Evolutionary conservation across 176 grass and related monocot genomes (phyloP).

Genomic region (Carex myosuroides): DNA sequence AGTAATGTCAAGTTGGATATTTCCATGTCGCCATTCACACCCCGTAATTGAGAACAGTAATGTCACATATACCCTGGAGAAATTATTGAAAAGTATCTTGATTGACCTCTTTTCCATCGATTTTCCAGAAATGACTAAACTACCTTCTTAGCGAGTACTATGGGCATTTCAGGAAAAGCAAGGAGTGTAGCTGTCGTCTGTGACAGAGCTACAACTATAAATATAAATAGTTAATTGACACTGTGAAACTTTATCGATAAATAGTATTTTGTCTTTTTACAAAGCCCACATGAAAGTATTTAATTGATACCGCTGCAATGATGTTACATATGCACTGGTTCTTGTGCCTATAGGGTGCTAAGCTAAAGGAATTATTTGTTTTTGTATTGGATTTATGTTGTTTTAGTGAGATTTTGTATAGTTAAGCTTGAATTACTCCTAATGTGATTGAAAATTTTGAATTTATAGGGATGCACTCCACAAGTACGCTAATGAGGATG

Average conservation of each 20-base stretch:
- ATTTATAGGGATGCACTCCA: constrained; percentile 58
- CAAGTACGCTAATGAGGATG: constrained; percentile 80
- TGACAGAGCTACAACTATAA: background rate
- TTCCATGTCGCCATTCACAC: background rate
- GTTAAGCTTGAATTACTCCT: background rate
- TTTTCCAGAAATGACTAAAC: background rate
- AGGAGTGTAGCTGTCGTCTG: background rate
- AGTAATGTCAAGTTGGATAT: background rate
- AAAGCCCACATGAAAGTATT: background rate
- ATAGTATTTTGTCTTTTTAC: background rate
- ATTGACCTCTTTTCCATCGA: background rate
- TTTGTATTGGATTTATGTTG: background rate
- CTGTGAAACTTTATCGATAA: background rate
- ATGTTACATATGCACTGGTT: background rate
- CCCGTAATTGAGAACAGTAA: background rate
- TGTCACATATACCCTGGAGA: background rate
- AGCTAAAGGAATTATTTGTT: too few species aligned
- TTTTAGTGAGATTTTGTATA: background rate
- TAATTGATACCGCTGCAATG: background rate
- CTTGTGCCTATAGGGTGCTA: background rate
- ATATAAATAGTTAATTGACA: background rate
- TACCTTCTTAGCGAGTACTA: background rate
- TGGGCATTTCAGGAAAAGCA: background rate
- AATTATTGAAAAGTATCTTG: background rate
- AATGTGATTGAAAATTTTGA: background rate